Base-by-base conservation (phyloP, 345 rosid species). In the Erodium maritimum region DNA sequence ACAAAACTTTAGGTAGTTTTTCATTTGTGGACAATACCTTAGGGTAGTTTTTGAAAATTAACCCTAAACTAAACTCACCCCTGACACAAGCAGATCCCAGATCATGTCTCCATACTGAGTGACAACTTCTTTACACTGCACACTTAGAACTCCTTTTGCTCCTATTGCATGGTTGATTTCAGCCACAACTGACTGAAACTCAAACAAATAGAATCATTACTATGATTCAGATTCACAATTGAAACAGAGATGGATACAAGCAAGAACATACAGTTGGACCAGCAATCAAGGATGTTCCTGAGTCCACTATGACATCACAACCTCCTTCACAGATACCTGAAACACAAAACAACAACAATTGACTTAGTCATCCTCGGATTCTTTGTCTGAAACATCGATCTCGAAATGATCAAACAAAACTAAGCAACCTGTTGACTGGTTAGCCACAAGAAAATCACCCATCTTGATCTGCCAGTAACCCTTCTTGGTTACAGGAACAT, bases 381-480 rank as follows among this genome's bases (percentile, higher is more conserved):
- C 12, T 42, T 12, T 37, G 46, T 5, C 13, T 5, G 14, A 12
- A 24, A 58, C 4, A 52, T 54, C 5, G 17, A 0, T 54, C 59
- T 60, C 29, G 57, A 33, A 13, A 52, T 45, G 45, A 46, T 23
- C n/a, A 20, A 21, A 23, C 22, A 23, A 12, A 21, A 29, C n/a
- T 17, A 37, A 20, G 33, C 8, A 14, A 83, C 96, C 91, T 61
- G 96, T 82, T 25, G 95, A 82, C 58, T 48, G 60, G 65, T 75
- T 68, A 42, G 66, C 83, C 7, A 89, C 71, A 11, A 80, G 72
- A 64, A 89, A 61, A 62, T 89, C 89, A 4, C 87, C 94, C 87
- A 89, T 77, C 46, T 42, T 73, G 52, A 89, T 88, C 88, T 88
- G 91, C 96, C 96, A 88, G 56, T 83, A 88, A 60, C 96, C 96